Conservation (phyloP, 257 asterid species). For the Verbascum thapsus region DNA sequence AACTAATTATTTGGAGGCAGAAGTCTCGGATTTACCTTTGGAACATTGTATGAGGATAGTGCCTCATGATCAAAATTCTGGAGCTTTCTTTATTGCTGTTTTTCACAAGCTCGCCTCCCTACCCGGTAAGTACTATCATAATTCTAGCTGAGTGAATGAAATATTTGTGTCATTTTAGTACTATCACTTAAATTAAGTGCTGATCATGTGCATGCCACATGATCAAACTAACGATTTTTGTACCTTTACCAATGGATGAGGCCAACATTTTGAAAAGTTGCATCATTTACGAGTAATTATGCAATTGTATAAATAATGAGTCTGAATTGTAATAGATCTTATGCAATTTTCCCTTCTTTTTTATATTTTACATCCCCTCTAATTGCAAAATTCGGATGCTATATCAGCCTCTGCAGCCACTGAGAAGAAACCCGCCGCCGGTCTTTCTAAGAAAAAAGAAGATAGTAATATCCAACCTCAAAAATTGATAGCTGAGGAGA, state of each 20-base stretch:
- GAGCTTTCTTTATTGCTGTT: slow-evolving; percentile 97
- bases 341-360: neutral
- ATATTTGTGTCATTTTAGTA: neutral
- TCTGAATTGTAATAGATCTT: too few species aligned
- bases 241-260: too few species aligned
- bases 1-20: slow-evolving; percentile 50
- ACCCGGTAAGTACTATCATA: slow-evolving; percentile 54
- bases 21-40: slow-evolving; percentile 76
- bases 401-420: slow-evolving; percentile 39
- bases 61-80: slow-evolving; percentile 97
- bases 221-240: too few species aligned
- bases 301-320: neutral
- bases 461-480: slow-evolving; percentile 37
- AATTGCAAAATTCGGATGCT: slow-evolving; percentile 21
- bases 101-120: slow-evolving; percentile 65
- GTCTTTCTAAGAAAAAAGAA: slow-evolving; percentile 38
- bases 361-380: slow-evolving; percentile 15
- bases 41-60: slow-evolving; percentile 97
- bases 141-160: neutral
- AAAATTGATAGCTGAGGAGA: slow-evolving; percentile 36
- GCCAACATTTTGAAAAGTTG: neutral
- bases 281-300: neutral
- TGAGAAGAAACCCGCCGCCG: slow-evolving; percentile 48
- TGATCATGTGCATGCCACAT: too few species aligned
- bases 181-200: too few species aligned